Percentiles rank a stretch among this genome's conserved stretches.
These are phyloP conservation scores for Striga asiatica DNA, from an alignment of 257 asterid species.

Conservation along the genomic window DNA sequence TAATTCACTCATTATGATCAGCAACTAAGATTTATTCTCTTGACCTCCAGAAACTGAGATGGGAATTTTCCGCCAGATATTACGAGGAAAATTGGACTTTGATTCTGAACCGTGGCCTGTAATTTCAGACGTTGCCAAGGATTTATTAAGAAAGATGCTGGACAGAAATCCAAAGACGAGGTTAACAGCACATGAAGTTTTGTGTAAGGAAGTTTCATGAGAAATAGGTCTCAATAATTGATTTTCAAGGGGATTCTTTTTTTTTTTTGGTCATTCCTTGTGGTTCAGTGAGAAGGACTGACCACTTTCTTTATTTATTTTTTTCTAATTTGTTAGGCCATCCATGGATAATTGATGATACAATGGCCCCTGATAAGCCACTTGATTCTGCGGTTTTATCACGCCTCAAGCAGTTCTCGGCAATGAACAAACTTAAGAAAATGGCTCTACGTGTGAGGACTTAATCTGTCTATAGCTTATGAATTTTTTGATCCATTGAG, in stretches of 20 bases:
- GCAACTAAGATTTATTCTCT: too few species aligned
- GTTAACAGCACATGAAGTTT: conserved; percentile 85
- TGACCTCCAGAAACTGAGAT: conserved; percentile 96
- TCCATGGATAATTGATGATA: conserved; percentile 91
- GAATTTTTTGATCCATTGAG: not conserved
- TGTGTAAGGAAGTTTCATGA: conserved; percentile 41
- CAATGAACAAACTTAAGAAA: conserved; percentile 94
- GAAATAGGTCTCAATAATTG: not conserved
- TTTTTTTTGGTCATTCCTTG: not conserved
- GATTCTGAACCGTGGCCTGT: conserved; percentile 93
- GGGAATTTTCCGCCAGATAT: conserved; percentile 93
- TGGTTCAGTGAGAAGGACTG: not conserved
- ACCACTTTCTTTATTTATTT: not conserved
- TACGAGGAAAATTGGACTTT: conserved; percentile 65
- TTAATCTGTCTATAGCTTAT: conserved; percentile 14
- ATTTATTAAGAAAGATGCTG: conserved; percentile 75
- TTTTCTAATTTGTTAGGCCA: conserved; percentile 51
- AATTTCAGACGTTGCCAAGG: conserved; percentile 74
- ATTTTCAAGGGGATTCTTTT: not conserved
- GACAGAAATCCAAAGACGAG: conserved; percentile 71
- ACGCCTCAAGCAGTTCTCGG: conserved; percentile 93
- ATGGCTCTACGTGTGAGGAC: conserved; percentile 89
- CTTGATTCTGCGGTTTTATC: conserved; percentile 92
- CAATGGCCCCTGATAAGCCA: conserved; percentile 88
- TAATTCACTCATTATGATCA: too few species aligned